A percentile compares a stretch with the other conserved stretches of the same genome.
Conservation (phyloP, 306 rosid genomes). For the Amphicarpaea edgeworthii region DNA sequence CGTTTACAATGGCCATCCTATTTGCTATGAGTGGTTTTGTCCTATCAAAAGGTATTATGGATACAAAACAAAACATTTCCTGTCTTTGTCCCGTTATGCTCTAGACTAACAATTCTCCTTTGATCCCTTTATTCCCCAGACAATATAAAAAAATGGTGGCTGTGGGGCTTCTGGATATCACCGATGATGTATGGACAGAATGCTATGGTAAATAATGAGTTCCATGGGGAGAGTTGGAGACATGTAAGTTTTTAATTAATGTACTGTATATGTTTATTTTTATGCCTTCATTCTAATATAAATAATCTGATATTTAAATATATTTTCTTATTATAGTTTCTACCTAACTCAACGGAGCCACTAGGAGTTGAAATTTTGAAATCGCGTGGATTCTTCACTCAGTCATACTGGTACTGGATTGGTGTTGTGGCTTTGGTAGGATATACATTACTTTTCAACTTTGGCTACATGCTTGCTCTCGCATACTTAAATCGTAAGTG, state of each 20-base stretch:
- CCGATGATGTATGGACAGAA: conserved; percentile 62
- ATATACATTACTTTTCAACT: conserved; percentile 55
- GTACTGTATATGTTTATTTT: conserved; percentile 3
- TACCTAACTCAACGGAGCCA: conserved; percentile 51
- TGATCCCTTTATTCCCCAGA: conserved; percentile 45
- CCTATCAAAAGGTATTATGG: conserved; percentile 62
- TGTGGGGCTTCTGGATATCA: conserved; percentile 64
- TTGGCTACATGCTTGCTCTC: conserved; percentile 58
- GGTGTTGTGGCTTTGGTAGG: conserved; percentile 50
- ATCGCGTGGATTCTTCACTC: conserved; percentile 60
- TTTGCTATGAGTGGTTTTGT: conserved; percentile 65
- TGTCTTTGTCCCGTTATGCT: background rate
- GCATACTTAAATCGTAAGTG: conserved; percentile 62
- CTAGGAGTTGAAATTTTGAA: conserved; percentile 58
- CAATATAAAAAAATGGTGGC: conserved; percentile 56
- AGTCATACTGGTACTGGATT: conserved; percentile 56
- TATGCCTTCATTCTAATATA: background rate
- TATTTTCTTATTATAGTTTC: conserved; percentile 47
- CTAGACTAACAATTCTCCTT: conserved; percentile 22
- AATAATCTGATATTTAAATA: conserved; percentile 25
- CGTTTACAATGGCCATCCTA: conserved; percentile 54
- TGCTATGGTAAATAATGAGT: conserved; percentile 56
- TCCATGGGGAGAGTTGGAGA: conserved; percentile 53
- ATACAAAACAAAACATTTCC: conserved; percentile 30
- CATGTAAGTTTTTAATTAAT: conserved; percentile 43